These are phyloP conservation scores for Entoloma clypeatum DNA, from an alignment of 1,284 basidiomycete species.

Conservation along the genomic window DNA sequence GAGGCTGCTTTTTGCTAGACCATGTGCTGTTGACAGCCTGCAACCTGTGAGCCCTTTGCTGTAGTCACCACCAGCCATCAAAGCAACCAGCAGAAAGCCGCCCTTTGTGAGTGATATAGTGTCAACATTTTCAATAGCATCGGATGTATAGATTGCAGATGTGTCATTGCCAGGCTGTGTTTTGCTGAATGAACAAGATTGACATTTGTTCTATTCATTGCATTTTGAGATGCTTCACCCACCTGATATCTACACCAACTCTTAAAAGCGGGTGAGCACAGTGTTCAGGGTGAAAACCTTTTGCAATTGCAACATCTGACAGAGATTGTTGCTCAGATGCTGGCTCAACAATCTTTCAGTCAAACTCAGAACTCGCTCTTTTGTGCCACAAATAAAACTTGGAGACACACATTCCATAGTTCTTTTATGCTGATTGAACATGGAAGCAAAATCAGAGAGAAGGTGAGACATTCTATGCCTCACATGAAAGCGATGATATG, in stretches of 20 bases:
- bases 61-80: constrained; percentile 23
- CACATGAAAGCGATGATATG: background rate
- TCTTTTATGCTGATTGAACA: background rate
- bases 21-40: constrained; percentile 13
- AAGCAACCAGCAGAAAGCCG: constrained; percentile 20
- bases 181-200: too few relatives aligned
- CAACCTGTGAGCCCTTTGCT: constrained; percentile 15
- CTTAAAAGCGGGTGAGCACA: background rate
- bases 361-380: background rate
- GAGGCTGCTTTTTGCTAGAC: constrained; percentile 14
- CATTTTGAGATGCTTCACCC: too few relatives aligned
- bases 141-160: constrained; percentile 5
- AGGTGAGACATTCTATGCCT: background rate
- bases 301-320: background rate
- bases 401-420: background rate
- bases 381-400: background rate
- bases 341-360: background rate
- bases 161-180: background rate
- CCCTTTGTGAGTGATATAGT: constrained; percentile 10
- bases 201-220: too few relatives aligned
- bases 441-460: background rate
- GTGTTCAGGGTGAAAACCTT: background rate
- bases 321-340: constrained; percentile 1
- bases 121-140: constrained; percentile 13
- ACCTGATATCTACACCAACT: background rate